These are phyloP conservation scores for Alternaria triticina DNA, from an alignment of 2,329 filamentous ascomycete species.

Conservation along the genomic window DNA sequence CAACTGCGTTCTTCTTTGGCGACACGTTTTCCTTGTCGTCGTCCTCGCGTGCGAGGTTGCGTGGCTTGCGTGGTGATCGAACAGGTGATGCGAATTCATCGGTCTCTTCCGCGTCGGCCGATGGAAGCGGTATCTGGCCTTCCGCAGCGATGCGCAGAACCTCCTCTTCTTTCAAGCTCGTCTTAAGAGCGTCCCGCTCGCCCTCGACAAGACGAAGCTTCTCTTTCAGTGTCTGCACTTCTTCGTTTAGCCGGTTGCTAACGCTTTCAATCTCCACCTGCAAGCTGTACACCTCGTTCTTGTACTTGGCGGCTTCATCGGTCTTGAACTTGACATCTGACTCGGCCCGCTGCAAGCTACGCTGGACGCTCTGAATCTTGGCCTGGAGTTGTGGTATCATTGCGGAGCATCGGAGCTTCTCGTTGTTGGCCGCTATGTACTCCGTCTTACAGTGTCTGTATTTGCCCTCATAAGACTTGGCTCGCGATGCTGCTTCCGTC, in stretches of 20 bases:
- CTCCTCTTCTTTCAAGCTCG: slow-evolving; percentile 74
- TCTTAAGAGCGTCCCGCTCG: slow-evolving; percentile 77
- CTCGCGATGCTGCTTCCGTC: slow-evolving; percentile 31
- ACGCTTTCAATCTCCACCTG: slow-evolving; percentile 63
- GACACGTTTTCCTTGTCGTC: slow-evolving; percentile 56
- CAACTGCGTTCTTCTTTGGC: slow-evolving; percentile 53
- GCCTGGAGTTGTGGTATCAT: slow-evolving; percentile 37
- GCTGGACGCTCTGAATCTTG: slow-evolving; percentile 38
- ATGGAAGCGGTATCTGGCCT: slow-evolving; percentile 70
- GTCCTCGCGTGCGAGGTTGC: slow-evolving; percentile 51
- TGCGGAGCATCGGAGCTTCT: slow-evolving; percentile 26
- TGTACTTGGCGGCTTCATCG: slow-evolving; percentile 43
- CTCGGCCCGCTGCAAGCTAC: slow-evolving; percentile 30
- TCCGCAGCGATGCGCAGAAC: slow-evolving; percentile 75
- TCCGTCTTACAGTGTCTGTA: slow-evolving; percentile 35
- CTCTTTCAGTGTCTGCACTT: slow-evolving; percentile 69
- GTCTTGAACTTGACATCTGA: slow-evolving; percentile 43
- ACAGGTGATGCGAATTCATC: slow-evolving; percentile 69
- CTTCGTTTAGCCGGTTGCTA: slow-evolving; percentile 68
- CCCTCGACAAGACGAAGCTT: slow-evolving; percentile 71
- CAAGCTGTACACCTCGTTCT: slow-evolving; percentile 53
- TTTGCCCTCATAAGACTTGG: slow-evolving; percentile 34
- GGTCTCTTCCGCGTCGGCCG: slow-evolving; percentile 56
- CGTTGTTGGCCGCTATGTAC: slow-evolving; percentile 31
- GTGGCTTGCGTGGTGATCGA: slow-evolving; percentile 56